A percentile compares a stretch with the other conserved stretches of the same genome.
Conservation (phyloP, 2,329 filamentous ascomycete genomes). For the Clarireedia homoeocarpa region DNA sequence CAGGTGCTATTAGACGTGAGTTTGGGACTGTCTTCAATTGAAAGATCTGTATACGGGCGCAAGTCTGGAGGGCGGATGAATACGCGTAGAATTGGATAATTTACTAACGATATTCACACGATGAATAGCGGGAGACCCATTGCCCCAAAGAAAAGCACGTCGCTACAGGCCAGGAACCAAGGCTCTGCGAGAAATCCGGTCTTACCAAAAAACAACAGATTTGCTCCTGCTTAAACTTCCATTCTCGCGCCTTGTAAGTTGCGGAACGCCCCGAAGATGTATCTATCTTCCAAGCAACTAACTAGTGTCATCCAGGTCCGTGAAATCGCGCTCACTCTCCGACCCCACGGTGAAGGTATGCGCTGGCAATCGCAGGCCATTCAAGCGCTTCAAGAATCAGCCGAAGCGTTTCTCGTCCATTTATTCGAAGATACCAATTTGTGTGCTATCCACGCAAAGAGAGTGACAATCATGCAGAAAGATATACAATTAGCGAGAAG, state of each 20-base stretch:
- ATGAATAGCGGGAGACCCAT: slow-evolving; percentile 60
- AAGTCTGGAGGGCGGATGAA: too few relatives aligned
- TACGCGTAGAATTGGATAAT: neutral
- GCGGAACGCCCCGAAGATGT: too few relatives aligned
- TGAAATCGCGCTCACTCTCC: slow-evolving; percentile 62
- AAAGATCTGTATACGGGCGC: neutral
- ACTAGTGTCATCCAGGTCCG: slow-evolving; percentile 41
- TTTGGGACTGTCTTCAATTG: neutral
- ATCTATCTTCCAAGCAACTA: too few relatives aligned
- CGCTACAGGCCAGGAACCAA: slow-evolving; percentile 74
- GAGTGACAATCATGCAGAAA: slow-evolving; percentile 96
- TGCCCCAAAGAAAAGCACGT: slow-evolving; percentile 52
- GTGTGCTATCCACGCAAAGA: slow-evolving; percentile 92
- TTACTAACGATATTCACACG: neutral
- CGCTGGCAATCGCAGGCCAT: slow-evolving; percentile 97
- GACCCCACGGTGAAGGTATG: slow-evolving; percentile 59
- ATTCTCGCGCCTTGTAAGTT: slow-evolving; percentile 62
- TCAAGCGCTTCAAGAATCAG: slow-evolving; percentile 84
- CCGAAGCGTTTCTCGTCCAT: slow-evolving; percentile 93
- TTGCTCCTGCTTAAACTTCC: slow-evolving; percentile 75
- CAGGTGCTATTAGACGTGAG: slow-evolving; percentile 9
- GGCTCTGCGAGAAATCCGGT: slow-evolving; percentile 84
- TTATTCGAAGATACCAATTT: slow-evolving; percentile 96
- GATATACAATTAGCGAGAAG: slow-evolving; percentile 88
- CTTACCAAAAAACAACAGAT: slow-evolving; percentile 84